A percentile compares a stretch with the other conserved stretches of the same genome.
Conservation (phyloP, 1,284 basidiomycete species). For the Fomitopsis betulina region DNA sequence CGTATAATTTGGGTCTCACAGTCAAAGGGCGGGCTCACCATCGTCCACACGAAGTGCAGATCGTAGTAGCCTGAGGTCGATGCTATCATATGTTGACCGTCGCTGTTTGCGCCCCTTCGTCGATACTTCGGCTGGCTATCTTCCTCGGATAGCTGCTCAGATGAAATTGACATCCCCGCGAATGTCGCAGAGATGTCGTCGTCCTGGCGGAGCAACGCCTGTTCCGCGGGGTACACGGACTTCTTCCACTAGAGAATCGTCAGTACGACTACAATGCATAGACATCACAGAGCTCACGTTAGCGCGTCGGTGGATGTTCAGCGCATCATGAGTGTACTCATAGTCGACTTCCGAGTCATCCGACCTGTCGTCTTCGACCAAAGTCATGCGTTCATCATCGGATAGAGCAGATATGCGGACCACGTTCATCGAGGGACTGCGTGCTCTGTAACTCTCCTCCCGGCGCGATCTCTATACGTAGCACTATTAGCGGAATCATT, state of each 20-base stretch:
- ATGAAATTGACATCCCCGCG: not conserved
- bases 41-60: not conserved
- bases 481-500: not conserved
- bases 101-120: not conserved
- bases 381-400: not conserved
- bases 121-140: not conserved
- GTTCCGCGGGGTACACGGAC: not conserved
- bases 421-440: too few species aligned
- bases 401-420: too few species aligned
- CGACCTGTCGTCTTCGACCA: not conserved
- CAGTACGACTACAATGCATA: not conserved
- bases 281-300: not conserved
- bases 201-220: not conserved
- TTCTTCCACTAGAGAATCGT: constrained; percentile 3
- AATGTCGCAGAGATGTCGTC: not conserved
- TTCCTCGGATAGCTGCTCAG: not conserved
- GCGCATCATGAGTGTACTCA: not conserved
- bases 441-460: not conserved
- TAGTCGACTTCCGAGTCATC: not conserved
- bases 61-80: not conserved
- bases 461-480: not conserved
- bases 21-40: too few species aligned
- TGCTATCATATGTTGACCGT: not conserved
- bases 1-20: not conserved
- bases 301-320: constrained; percentile 1